Conservation (phyloP, 768 basidiomycete genomes). For the Auricularia auricula-judae region DNA sequence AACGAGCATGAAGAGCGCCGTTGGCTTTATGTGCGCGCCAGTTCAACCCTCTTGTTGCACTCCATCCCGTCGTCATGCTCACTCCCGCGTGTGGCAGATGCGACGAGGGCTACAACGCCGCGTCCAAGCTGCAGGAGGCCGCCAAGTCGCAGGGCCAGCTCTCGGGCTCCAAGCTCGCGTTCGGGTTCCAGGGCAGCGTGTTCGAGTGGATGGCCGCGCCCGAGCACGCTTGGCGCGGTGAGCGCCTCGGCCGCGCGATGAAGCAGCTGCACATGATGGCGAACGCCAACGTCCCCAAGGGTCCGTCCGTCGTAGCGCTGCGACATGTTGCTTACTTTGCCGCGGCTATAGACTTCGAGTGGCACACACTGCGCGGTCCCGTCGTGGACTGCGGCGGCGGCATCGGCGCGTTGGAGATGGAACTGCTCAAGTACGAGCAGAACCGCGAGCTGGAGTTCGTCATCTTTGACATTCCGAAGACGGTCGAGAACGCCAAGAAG, state of each 20-base stretch:
- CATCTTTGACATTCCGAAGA: conserved; percentile 19
- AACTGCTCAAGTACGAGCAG: conserved; percentile 8
- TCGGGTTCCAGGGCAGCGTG: background rate
- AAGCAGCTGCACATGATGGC: conserved; percentile 15
- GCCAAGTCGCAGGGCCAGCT: background rate
- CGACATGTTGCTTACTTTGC: conserved; percentile 6
- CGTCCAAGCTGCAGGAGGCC: no score
- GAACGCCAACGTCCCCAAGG: conserved; percentile 6
- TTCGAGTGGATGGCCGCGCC: background rate
- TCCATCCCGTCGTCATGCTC: background rate
- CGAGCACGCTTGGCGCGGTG: no score
- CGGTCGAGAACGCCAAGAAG: conserved; percentile 16
- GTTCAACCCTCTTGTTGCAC: background rate
- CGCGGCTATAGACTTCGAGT: conserved; percentile 11
- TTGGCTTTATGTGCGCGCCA: background rate
- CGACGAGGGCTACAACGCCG: background rate
- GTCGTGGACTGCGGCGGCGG: no score
- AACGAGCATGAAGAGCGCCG: no score
- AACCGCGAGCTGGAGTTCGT: conserved; percentile 13
- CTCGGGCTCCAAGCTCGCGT: background rate
- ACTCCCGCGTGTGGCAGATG: background rate
- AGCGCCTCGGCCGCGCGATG: no score
- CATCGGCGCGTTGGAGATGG: conserved; percentile 12
- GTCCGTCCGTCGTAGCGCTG: no score
- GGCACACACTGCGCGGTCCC: conserved; percentile 7